Evolutionary conservation across 108 stramenopile genomes (phyloP), one percentile per base, ranked within the genome.

Genomic region (Stephanodiscus triporus): DNA sequence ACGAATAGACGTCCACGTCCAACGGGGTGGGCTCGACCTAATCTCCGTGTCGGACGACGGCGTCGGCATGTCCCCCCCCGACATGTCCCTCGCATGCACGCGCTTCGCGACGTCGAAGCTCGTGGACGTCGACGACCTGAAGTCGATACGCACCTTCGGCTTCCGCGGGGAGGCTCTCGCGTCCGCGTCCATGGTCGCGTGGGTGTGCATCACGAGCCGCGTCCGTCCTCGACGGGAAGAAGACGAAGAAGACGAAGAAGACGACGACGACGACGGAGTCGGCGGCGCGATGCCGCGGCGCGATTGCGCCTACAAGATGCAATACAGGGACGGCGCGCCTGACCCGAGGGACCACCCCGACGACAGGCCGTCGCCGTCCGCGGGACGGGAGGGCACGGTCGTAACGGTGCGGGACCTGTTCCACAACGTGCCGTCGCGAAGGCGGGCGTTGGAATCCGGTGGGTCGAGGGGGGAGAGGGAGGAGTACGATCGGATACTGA

Each of bases 111-210:
- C 99, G 17, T 87, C 85, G 55, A 99, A 99, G 84, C 85, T 99
- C 22, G 27, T 20, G 24, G 72, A 68, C 4, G 87, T 97, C 45
- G 95, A 97, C 14, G 99, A 98, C 79, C 85, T 97, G 47, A 66
- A 70, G 47, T 63, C 67, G 17, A 66, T 89, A 7, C 42, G 72
- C 7, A 98, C 97, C 22, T 99, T 97, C 85, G 99, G 99, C 19
- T 99, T 99, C 86, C 93, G 99, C 1, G 99, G 99, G 0, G 99
- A 99, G 83, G 98, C 95, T 9, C 68, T 95, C 66, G 92, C 95
- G 10, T 83, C 84, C 58, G 91, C 90, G 22, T 88, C 82, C 65
- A 88, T 91, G 88, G 89, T 89, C 45, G 81, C 81, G 24, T 51
- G 85, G 49, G 71, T 92, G 30, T 60, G 59, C 26, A 86, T 92